phyloP scores from a whole-genome alignment of 495 filamentous ascomycete genomes.

The Aspergillus homomorphus region DNA sequence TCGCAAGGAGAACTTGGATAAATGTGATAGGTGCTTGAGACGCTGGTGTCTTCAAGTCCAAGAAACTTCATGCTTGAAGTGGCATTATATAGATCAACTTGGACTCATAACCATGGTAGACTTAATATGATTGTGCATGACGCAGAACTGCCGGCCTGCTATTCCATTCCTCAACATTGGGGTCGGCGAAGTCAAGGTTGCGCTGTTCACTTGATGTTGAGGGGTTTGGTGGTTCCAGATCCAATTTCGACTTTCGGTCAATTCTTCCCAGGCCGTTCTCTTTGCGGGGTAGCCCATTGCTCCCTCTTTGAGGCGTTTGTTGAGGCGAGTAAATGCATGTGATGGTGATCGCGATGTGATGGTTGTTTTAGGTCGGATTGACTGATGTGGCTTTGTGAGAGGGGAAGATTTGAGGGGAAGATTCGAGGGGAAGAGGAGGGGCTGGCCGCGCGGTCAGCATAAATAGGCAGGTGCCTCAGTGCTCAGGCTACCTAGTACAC shows the following conservation, averaged over 20 bases:
- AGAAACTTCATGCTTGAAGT: not conserved
- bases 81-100: not conserved
- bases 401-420: not conserved
- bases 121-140: not conserved
- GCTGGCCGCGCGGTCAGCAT: too few relatives aligned
- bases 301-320: not conserved
- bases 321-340: not conserved
- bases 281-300: not conserved
- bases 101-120: not conserved
- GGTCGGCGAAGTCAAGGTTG: not conserved
- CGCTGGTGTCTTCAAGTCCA: not conserved
- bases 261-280: not conserved
- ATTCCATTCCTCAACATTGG: not conserved
- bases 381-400: not conserved
- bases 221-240: not conserved
- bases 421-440: not conserved
- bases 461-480: not conserved
- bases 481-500: too few relatives aligned
- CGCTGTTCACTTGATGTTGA: not conserved
- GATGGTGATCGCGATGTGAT: not conserved
- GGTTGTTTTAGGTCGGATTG: not conserved
- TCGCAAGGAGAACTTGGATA: not conserved
- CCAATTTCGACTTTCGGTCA: not conserved
- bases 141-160: not conserved
- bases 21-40: not conserved